These are phyloP conservation scores for Durusdinium trenchii DNA, from an alignment of 73 alveolate genomes.

Conservation along the genomic window DNA sequence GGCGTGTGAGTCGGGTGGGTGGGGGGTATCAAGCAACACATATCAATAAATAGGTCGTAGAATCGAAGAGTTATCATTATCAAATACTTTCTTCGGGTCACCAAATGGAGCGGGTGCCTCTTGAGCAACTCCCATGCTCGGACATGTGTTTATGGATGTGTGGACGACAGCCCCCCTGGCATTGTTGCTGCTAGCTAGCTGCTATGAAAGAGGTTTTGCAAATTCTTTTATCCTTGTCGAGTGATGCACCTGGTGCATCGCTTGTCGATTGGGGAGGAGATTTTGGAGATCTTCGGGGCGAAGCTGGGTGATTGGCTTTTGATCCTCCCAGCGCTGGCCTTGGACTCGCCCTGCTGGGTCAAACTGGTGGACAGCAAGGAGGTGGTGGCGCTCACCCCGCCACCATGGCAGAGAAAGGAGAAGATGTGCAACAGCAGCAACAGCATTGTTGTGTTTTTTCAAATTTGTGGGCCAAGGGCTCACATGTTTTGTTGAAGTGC, in stretches of 20 bases:
- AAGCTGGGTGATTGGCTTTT: slow-evolving; percentile 78
- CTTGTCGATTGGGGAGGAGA: neutral
- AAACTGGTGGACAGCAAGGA: slow-evolving; percentile 53
- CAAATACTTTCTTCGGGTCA: too few species aligned
- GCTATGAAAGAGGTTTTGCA: neutral
- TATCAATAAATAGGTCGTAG: too few species aligned
- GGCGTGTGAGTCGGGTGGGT: too few species aligned
- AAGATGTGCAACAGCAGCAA: neutral
- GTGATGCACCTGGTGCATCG: too few species aligned
- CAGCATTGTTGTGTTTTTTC: neutral
- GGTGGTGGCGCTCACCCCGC: slow-evolving; percentile 49
- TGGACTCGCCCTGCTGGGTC: slow-evolving; percentile 35
- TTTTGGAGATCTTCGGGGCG: slow-evolving; percentile 31
- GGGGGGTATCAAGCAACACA: too few species aligned
- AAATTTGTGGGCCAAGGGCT: neutral
- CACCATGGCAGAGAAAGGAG: slow-evolving; percentile 68
- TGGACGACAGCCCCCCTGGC: too few species aligned
- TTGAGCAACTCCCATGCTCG: too few species aligned
- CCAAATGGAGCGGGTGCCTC: too few species aligned
- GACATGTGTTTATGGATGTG: too few species aligned
- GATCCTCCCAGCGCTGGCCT: neutral
- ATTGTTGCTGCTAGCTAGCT: neutral
- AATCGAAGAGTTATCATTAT: too few species aligned
- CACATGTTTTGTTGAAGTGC: neutral
- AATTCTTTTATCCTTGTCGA: too few species aligned